Evolutionary conservation across 768 basidiomycete species (phyloP), one percentile per base, ranked within the genome.

Genomic region (Trametes gibbosa): DNA sequence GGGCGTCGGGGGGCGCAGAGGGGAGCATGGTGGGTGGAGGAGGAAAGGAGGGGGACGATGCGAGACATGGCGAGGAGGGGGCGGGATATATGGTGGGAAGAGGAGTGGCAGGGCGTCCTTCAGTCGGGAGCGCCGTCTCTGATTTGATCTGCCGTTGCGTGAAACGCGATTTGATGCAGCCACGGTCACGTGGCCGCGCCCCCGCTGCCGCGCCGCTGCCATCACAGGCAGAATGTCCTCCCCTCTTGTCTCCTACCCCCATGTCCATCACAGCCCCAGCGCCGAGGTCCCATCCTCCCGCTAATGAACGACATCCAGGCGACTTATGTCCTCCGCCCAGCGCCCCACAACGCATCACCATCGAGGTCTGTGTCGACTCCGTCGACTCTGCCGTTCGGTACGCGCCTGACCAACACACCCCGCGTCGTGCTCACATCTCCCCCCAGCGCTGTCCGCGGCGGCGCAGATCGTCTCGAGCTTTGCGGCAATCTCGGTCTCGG

Each of bases 381-480:
- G 78, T 88, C 21, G 82, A 84, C 63, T 90, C 89, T 6, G 87
- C 90, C 19, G 63, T 81, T 54, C 80, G 79, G 88, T 90, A 37
- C 59, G 84, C 77, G 27, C 42, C 46, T 50, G 48, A n/a, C 2
- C 12, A 48, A 34, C 19, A 46, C 16, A 13, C 5, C 9, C 6
- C 39, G 40, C 29, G 10, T 10, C 10, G 5, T 32, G 14, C 27
- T 61, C 21, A 50, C 27, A 27, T 16, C 2, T 19, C 4, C 53
- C 53, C 51, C 16, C 68, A 92, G 90, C 69, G 88, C 92, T 39
- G 75, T 83, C n/a, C 69, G 74, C 40, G 89, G 82, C 34, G 89
- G 89, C 10, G 87, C 89, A 47, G 78, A 90, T 70, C 81, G 89
- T 61, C 79, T 93, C n/a, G 89, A 92, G 67, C 70, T 92, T 13